Evolutionary conservation across 176 grass and related monocot species (phyloP), one percentile per base, ranked within the genome.

Genomic region (Stipa capillata): DNA sequence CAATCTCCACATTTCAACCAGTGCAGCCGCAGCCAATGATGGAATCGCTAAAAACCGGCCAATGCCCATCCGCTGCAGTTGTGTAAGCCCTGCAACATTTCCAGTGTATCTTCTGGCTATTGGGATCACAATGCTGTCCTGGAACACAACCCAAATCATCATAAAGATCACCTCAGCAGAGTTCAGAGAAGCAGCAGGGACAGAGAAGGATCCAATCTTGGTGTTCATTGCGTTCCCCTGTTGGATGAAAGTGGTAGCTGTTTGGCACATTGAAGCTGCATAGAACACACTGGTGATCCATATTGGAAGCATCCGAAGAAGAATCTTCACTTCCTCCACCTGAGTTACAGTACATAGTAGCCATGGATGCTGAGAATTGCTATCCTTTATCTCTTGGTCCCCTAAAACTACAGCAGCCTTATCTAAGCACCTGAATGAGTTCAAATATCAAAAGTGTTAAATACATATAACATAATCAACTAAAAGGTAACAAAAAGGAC

Each of bases 311-410:
- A 97, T 91, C 44, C 94, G 84, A 6, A 90, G 54, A 61, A 97
- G 82, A 37, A 97, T 94, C 79, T 97, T 97, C 80, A 97, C 87
- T 64, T 94, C 91, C 88, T 97, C 94, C 32, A 94, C 91, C 83
- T 94, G 89, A n/a, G 85, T 85, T 14, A 94, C 87, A 9, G 87
- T 87, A 35, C 91, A 97, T 37, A 81, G 55, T 15, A 72, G 43
- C 84, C 82, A 71, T 42, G 65, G 50, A 56, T 44, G 37, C 28
- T n/a, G 31, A 23, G 11, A 33, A 21, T n/a, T 60, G 21, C 25
- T 68, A 50, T 87, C 83, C 68, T 89, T 84, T 13, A 40, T 56
- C 45, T 90, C 85, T 8, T 85, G 82, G 2, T 86, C 87, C 17
- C 54, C 74, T 55, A 87, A 61, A 44, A 94, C 27, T 5, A 92